Percentiles rank a stretch among this genome's conserved stretches.
Conservation (phyloP, 1,284 basidiomycete genomes). For the Schizophyllum amplum region DNA sequence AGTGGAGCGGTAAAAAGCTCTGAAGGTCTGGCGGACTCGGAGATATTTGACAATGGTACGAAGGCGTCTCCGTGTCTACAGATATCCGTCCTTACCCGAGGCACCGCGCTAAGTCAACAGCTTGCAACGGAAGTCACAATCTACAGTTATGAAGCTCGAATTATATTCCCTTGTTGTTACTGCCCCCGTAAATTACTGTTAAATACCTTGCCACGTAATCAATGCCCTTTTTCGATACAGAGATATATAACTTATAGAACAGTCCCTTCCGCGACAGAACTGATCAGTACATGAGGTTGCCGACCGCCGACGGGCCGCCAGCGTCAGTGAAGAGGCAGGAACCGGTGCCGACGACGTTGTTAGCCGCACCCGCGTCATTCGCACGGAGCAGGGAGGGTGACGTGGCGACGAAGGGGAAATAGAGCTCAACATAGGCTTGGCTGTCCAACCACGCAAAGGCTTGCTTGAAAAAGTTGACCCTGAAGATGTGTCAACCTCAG, state of each 20-base stretch:
- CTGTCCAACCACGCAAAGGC: slow-evolving; percentile 24
- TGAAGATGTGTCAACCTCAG: too few species aligned
- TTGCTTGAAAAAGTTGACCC: slow-evolving; percentile 22
- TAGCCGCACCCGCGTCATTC: slow-evolving; percentile 7
- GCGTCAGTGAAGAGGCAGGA: slow-evolving; percentile 13
- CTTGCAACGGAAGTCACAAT: not conserved
- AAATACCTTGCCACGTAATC: not conserved
- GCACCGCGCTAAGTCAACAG: not conserved
- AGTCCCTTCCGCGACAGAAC: not conserved
- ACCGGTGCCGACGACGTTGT: slow-evolving; percentile 10
- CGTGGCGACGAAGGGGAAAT: slow-evolving; percentile 28
- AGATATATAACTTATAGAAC: not conserved
- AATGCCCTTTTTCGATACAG: too few species aligned
- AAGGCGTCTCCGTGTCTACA: too few species aligned
- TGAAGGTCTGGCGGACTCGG: too few species aligned
- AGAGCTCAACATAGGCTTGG: slow-evolving; percentile 21
- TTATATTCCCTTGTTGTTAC: not conserved
- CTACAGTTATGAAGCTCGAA: not conserved
- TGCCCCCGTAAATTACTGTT: not conserved
- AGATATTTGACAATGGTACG: too few species aligned
- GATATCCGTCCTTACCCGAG: too few species aligned
- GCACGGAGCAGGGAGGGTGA: slow-evolving; percentile 16
- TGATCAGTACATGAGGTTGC: slow-evolving; percentile 10
- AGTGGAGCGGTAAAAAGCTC: too few species aligned
- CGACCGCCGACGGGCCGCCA: slow-evolving; percentile 12